Conservation (phyloP, 1,139 yeast genomes). For the Lodderomyces margitis region DNA sequence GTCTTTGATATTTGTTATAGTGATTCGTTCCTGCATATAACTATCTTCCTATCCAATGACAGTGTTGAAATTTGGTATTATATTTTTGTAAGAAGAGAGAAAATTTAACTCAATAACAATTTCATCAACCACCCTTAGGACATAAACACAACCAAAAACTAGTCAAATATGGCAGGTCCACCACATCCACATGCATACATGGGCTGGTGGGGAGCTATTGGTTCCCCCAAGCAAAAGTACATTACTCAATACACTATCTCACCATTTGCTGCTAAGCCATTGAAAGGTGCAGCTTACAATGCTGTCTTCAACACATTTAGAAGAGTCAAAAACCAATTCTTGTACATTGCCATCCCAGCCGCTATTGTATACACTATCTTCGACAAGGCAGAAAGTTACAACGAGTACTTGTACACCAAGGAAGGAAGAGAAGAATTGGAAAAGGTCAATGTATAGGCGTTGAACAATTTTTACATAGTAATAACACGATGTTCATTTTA, state of each 20-base stretch:
- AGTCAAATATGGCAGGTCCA: conserved; percentile 60
- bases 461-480: neutral
- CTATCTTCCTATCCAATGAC: conserved; percentile 1
- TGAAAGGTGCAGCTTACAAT: conserved; percentile 81
- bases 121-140: neutral
- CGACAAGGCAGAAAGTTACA: conserved; percentile 86
- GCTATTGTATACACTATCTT: conserved; percentile 82
- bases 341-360: conserved; percentile 77
- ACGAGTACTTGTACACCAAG: conserved; percentile 93
- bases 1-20: no score
- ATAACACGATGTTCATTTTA: neutral
- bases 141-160: neutral
- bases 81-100: neutral
- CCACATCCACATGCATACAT: conserved; percentile 75
- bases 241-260: conserved; percentile 85
- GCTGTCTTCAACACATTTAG: conserved; percentile 93
- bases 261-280: conserved; percentile 90
- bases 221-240: conserved; percentile 87
- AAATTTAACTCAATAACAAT: neutral
- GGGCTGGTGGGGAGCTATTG: conserved; percentile 98
- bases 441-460: conserved; percentile 62
- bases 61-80: conserved; percentile 5
- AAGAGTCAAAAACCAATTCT: conserved; percentile 84
- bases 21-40: neutral
- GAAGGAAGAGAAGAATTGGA: conserved; percentile 94